Evolutionary conservation across 1,139 yeast genomes (phyloP), one percentile per base, ranked within the genome.

Genomic region (Eremothecium gossypii): DNA sequence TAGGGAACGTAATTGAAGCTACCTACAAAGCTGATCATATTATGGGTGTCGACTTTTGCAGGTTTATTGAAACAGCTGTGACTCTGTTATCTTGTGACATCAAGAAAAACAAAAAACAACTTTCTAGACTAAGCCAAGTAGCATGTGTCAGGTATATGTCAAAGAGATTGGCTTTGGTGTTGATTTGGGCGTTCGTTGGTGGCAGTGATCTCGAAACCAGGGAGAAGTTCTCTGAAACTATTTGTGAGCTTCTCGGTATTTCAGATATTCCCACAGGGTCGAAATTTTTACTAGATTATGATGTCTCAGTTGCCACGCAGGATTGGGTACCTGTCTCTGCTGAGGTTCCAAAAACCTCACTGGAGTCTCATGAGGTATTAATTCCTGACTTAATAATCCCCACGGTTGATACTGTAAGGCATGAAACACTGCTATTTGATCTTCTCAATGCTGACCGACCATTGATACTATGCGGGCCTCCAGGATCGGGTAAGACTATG

Each of bases 401-500:
- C 0, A 91, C 97, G 0, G 57, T 75, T 2, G 97, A 87, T 50
- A 89, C 96, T 0, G 59, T 72, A 1, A 69, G 79, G 43, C 85
- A 84, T 47, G 93, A 84, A 47, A 58, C 67, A 1, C 55, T 84
- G 17, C 69, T 89, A 1, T 74, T 71, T 48, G 68, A 79, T 0
- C 61, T 84, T 5, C 56, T 89, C 33, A 68, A 69, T 32, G 76
- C 77, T 37, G 82, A 75, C 45, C 66, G 67, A 38, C 77, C 94
- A 0, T 61, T 86, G 20, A 67, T 91, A 28, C 68, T 91, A 29
- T 87, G 96, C 64, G 98, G 98, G 4, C 97, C 97, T 0, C 97
- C 98, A 0, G 98, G 98, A 2, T 83, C 96, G 0, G 98, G 98
- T 48, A 91, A 91, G 58, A 89, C 97, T 0, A 89, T 89, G 97